Evolutionary conservation across 306 rosid species (phyloP), one percentile per base, ranked within the genome.

Genomic region (Amphicarpaea edgeworthii): DNA sequence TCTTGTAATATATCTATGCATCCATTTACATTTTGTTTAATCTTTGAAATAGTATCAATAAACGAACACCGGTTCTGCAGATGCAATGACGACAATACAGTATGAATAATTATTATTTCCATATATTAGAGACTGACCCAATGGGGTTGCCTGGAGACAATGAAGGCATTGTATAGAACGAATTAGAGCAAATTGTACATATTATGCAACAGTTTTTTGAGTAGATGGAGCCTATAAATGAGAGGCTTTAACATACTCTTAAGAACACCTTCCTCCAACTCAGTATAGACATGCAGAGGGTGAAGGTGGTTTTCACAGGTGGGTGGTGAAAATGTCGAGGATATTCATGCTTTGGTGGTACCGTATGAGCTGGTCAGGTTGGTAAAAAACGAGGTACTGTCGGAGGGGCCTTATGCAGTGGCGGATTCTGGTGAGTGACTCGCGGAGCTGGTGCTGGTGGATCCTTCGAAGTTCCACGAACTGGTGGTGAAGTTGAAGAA

Each of bases 361-460:
- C 49, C 76, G 57, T 34, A 51, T 14, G 60, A 72, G 71, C 21
- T 77, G 79, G 60, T 59, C 41, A 0, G 82, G 72, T 17, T 72
- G 85, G 53, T 71, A 45, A 26, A 26, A 49, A 12, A 65, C 19
- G 24, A 77, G 45, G 76, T 82, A 77, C 21, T 40, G 66, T 15
- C 61, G 70, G 45, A 82, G 82, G 0, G 85, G 82, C 47, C 66
- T 71, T 34, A 65, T 72, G 70, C 72, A 68, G 24, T 43, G 81
- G 20, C 73, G 83, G 70, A 74, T 69, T 53, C 63, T 54, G 57
- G 40, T 61, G 20, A 81, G 47, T 6, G 69, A 70, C 20, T 61
- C 74, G 0, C 68, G 78, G 30, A 81, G 45, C 63, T 76, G 81
- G 46, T 62, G 68, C 15, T 81, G 81, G 45, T 81, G 85, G 54